These are phyloP conservation scores for Trichoderma guizhouense DNA, from an alignment of 2,329 filamentous ascomycete genomes.

Conservation along the genomic window DNA sequence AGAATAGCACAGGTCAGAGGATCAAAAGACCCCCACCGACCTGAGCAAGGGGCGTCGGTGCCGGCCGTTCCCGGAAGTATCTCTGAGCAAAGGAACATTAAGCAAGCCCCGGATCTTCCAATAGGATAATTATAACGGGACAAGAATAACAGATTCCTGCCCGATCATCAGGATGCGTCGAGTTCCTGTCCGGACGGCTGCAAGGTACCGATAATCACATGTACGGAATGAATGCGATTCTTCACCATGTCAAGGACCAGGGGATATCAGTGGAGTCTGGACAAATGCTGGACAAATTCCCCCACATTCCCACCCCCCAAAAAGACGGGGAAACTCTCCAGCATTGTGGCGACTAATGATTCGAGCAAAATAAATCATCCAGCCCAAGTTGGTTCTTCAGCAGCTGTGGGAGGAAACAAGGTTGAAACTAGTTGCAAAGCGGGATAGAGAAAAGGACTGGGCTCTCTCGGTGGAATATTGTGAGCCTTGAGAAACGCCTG, in stretches of 20 bases:
- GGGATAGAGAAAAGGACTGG: background rate
- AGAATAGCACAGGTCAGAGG: background rate
- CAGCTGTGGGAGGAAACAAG: background rate
- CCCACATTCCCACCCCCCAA: background rate
- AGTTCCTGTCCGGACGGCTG: background rate
- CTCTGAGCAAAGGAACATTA: background rate
- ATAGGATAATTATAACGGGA: background rate
- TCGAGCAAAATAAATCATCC: background rate
- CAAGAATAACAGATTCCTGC: background rate
- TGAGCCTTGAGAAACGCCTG: background rate
- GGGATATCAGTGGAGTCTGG: background rate
- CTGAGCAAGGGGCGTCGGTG: background rate
- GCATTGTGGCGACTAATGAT: background rate
- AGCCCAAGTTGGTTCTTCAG: background rate
- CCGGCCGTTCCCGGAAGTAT: background rate
- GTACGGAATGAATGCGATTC: background rate
- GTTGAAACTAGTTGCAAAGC: background rate
- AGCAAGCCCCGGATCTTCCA: background rate
- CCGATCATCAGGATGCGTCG: background rate
- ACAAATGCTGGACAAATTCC: background rate
- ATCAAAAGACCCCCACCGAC: slow-evolving; percentile 8
- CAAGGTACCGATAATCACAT: background rate
- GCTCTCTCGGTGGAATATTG: too few relatives aligned
- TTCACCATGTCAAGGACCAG: background rate
- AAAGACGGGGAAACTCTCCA: background rate